Evolutionary conservation across 1,284 basidiomycete species (phyloP), one percentile per base, ranked within the genome.

Genomic region (Mycocalia duriaeana): DNA sequence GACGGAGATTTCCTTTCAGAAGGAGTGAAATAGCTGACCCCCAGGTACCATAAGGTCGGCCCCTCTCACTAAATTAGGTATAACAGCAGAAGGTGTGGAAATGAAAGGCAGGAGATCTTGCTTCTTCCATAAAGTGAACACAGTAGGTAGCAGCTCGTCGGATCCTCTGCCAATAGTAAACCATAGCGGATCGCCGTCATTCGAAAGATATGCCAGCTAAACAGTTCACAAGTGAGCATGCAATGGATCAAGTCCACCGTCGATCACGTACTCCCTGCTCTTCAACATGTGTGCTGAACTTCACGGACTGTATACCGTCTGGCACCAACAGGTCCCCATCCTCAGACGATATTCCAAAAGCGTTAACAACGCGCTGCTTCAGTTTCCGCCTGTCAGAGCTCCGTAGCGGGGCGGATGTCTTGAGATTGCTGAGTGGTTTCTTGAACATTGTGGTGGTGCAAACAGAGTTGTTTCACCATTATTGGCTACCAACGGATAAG

Each of bases 21-120:
- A n/a, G n/a, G n/a, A 40, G 45, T 11, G 22, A 20, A 45, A 23
- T n/a, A 8, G 68, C 77, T 61, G 59, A 82, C 87, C 84, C 65
- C 87, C 87, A 3, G 86, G 85, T 28, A 87, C 81, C 85, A 89
- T 89, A 5, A 90, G 72, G 64, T 89, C 85, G 1, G 87, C 86
- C 19, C 87, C 89, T 25, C 79, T 77, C 14, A 79, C 63, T 18
- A 90, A 72, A 37, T 81, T 70, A 2, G 82, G 79, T 34, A 86
- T 79, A 48, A 81, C 89, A 44, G 65, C 57, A 9, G 73, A 62
- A 2, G 86, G 84, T 0, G 85, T 88, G 2, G 81, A 78, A 9
- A 91, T 56, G 50, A 73, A 72, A 0, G 85, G 83, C 7, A 90
- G 70, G 3, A 90, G 66, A 42, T 76, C 70, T 18, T 74, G 74